Base-by-base conservation (phyloP, 1,139 yeast species). In the Suhomyces yuchorum region DNA sequence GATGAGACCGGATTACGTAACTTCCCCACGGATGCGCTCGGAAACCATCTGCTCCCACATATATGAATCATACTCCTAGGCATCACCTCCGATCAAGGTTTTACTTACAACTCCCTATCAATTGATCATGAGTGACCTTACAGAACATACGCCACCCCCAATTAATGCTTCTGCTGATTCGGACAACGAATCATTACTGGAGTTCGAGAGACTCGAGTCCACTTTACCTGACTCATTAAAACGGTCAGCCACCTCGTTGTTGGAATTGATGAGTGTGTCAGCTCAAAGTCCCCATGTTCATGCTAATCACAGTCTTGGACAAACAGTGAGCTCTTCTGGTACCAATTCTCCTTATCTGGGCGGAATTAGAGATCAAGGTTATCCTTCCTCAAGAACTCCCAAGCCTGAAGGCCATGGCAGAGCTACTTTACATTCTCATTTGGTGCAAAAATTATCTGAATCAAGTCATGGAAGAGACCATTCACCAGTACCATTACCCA, bases 401-500 rank as follows among this genome's bases (percentile, higher is more conserved):
- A 40, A 38, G 18, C 44, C 46, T 6, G 48, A 45, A 7, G 43
- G 40, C 14, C 62, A 46, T 48, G 35, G 43, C 1, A 40, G 44
- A 40, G n/a, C 24, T 28, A 42, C 44, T 9, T 34, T 45, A 9
- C 54, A 53, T 22, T 30, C 52, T 34, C 66, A 61, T 34, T 59
- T 73, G 50, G 60, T 70, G 40, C 58, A 61, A 32, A 70, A 63
- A 51, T 64, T 75, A 43, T 63, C 73, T 1, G 57, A 55, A 37
- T 59, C 66, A 12, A 75, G 71, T 48, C 57, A 67, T 49, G 77
- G 75, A 15, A 62, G 78, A 22, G 76, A 67, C 37, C 62, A 72
- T 14, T 70, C 77, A 12, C 84, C 84, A 8, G 65, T 79, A n/a
- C 84, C 84, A 2, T 63, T 78, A 37, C 84, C 84, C 0, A 70